These are phyloP conservation scores for Aspergillus udagawae DNA, from an alignment of 2,329 filamentous ascomycete genomes.

Conservation along the genomic window DNA sequence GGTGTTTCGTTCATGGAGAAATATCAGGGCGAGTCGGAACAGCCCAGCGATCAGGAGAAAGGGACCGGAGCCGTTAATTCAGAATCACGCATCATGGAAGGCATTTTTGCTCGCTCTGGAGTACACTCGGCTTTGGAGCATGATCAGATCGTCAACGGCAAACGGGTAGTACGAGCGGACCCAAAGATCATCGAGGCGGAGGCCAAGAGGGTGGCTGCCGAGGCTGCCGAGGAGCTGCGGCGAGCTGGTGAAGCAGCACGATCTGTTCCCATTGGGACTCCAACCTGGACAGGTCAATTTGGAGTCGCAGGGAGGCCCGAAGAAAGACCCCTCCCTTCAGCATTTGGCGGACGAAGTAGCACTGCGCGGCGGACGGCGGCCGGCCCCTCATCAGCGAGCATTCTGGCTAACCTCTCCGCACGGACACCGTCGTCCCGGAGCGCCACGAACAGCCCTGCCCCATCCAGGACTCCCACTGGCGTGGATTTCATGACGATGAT, in stretches of 20 bases:
- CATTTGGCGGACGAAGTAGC: constrained; percentile 37
- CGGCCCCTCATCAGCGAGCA: constrained; percentile 38
- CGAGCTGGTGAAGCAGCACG: constrained; percentile 69
- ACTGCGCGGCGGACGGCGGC: constrained; percentile 30
- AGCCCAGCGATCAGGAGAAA: constrained; percentile 15
- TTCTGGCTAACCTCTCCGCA: constrained; percentile 38
- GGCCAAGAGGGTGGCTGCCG: constrained; percentile 71
- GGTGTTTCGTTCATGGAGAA: constrained; percentile 64
- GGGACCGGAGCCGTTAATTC: constrained; percentile 30
- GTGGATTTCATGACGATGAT: constrained; percentile 70
- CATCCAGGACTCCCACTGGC: constrained; percentile 38
- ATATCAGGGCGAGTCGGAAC: constrained; percentile 52
- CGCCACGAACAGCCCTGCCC: constrained; percentile 42
- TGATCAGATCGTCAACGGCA: constrained; percentile 81
- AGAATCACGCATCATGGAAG: constrained; percentile 78
- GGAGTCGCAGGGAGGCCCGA: constrained; percentile 72
- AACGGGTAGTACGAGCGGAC: constrained; percentile 67
- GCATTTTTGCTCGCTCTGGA: constrained; percentile 79
- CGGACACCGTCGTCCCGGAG: constrained; percentile 20
- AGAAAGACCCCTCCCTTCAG: constrained; percentile 44
- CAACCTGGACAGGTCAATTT: constrained; percentile 88
- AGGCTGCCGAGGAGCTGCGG: constrained; percentile 72
- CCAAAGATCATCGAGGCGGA: constrained; percentile 75
- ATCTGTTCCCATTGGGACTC: constrained; percentile 71
- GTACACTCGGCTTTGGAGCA: constrained; percentile 93